These are phyloP conservation scores for Themeda triandra DNA, from an alignment of 176 grass and related monocot genomes.

Conservation along the genomic window DNA sequence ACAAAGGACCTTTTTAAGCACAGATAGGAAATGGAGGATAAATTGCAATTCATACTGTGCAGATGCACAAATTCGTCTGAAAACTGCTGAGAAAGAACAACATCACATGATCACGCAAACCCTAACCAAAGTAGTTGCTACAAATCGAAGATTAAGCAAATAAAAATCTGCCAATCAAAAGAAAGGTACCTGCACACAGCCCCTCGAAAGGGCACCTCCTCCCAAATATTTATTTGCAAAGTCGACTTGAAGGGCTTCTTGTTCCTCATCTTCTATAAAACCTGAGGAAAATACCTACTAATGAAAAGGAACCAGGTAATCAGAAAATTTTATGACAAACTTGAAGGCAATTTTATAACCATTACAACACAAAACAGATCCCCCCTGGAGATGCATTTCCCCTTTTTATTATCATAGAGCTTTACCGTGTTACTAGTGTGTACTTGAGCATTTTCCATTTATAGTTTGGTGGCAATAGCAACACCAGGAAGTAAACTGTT, in stretches of 20 bases:
- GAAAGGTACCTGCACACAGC: constrained; percentile 87
- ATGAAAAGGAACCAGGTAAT: constrained; percentile 51
- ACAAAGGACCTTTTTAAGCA: background rate
- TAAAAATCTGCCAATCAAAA: constrained; percentile 36
- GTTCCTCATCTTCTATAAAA: constrained; percentile 86
- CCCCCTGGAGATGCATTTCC: background rate
- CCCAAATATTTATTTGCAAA: constrained; percentile 97
- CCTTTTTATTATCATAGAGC: background rate
- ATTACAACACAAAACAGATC: background rate
- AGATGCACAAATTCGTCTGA: background rate
- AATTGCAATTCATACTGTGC: background rate
- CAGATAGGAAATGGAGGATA: constrained; percentile 6
- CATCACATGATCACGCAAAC: background rate
- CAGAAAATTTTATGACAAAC: constrained; percentile 11
- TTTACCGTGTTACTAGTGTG: background rate
- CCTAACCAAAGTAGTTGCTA: background rate
- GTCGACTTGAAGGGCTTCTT: constrained; percentile 84
- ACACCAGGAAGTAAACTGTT: background rate
- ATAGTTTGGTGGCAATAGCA: background rate
- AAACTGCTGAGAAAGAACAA: background rate
- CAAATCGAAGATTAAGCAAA: constrained; percentile 6
- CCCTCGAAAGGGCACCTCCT: constrained; percentile 82
- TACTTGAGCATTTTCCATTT: background rate
- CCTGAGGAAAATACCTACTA: constrained; percentile 69
- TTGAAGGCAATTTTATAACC: background rate